Evolutionary conservation across 805 yeast species (phyloP).

Genomic region (Ogataea angusta): DNA sequence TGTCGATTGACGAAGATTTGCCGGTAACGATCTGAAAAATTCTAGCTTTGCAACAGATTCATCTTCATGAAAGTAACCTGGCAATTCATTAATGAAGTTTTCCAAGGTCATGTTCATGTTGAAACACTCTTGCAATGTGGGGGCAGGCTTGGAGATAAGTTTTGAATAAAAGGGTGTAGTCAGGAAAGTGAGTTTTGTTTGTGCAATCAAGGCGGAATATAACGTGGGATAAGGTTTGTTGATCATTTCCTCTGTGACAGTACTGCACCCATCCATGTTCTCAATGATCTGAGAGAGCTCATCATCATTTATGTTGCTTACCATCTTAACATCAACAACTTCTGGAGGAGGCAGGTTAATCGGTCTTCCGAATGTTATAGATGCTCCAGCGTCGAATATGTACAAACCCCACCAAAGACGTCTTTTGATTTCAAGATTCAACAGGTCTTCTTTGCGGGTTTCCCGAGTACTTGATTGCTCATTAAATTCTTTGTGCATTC

Average conservation of each 20-base stretch:
- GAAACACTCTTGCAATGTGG: slow-evolving; percentile 49
- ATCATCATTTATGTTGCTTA: slow-evolving; percentile 49
- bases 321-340: slow-evolving; percentile 46
- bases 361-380: slow-evolving; percentile 65
- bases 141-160: slow-evolving; percentile 44
- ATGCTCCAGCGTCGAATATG: slow-evolving; percentile 60
- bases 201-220: slow-evolving; percentile 56
- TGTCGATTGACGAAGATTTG: slow-evolving; percentile 15
- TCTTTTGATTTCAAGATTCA: slow-evolving; percentile 53
- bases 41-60: slow-evolving; percentile 28
- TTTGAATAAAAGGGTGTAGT: slow-evolving; percentile 49
- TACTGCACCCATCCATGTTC: slow-evolving; percentile 14
- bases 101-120: slow-evolving; percentile 42
- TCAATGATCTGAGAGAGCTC: slow-evolving; percentile 31
- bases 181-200: slow-evolving; percentile 46
- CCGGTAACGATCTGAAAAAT: slow-evolving; percentile 25
- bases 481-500: slow-evolving; percentile 52
- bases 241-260: slow-evolving; percentile 21
- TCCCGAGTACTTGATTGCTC: slow-evolving; percentile 18
- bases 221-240: slow-evolving; percentile 45
- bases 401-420: slow-evolving; percentile 69
- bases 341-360: slow-evolving; percentile 46
- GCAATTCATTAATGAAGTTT: slow-evolving; percentile 41
- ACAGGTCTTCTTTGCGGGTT: slow-evolving; percentile 32
- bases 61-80: slow-evolving; percentile 45